Percentiles rank a stretch among this genome's conserved stretches.
Evolutionary conservation across 768 basidiomycete genomes (phyloP).

Genomic region (Boletus fagicola): DNA sequence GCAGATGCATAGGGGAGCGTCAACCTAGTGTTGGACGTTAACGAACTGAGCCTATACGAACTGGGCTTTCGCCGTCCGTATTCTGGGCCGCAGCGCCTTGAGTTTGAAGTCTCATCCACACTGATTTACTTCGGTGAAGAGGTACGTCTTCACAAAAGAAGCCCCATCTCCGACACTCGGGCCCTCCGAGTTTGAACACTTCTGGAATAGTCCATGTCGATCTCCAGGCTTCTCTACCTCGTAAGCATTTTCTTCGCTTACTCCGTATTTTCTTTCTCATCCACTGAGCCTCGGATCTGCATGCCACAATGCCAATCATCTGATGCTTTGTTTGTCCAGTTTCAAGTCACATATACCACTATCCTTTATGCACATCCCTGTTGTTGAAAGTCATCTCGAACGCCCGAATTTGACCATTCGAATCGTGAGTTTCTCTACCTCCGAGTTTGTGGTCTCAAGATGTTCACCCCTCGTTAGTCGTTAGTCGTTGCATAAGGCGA

Average conservation of each 20-base stretch:
- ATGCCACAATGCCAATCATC: not conserved
- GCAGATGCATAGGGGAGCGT: too few relatives aligned
- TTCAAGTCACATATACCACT: not conserved
- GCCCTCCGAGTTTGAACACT: slow-evolving; percentile 1
- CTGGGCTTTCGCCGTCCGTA: too few relatives aligned
- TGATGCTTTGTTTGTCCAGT: too few relatives aligned
- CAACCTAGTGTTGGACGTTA: too few relatives aligned
- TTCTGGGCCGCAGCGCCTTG: too few relatives aligned
- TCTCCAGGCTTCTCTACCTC: slow-evolving; percentile 9
- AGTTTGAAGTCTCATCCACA: too few relatives aligned
- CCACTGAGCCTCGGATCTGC: not conserved
- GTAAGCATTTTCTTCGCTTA: not conserved
- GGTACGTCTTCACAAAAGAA: not conserved
- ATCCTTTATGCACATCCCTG: not conserved
- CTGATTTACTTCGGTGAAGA: slow-evolving; percentile 4
- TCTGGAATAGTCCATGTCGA: slow-evolving; percentile 6
- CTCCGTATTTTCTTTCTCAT: too few relatives aligned
- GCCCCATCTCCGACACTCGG: not conserved
- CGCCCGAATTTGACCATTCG: not conserved
- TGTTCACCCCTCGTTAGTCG: not conserved
- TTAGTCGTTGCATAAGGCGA: not conserved
- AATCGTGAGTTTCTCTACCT: not conserved
- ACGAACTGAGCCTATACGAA: too few relatives aligned
- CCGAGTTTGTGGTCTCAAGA: not conserved
- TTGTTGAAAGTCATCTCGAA: not conserved